phyloP scores from a whole-genome alignment of 2,329 filamentous ascomycete genomes.

The Kalaharituber pfeilii region DNA sequence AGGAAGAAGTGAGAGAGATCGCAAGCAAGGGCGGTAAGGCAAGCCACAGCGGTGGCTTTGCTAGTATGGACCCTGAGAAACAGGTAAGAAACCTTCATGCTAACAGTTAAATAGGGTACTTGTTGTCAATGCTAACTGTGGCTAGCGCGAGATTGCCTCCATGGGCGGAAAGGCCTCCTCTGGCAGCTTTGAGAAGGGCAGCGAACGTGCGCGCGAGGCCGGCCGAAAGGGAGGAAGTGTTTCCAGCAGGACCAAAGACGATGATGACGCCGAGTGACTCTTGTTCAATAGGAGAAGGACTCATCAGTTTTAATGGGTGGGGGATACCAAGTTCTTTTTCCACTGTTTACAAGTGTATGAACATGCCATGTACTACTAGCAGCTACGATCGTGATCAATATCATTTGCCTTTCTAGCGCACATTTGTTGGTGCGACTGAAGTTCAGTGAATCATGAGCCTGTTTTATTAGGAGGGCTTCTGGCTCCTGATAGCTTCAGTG shows the following conservation, averaged over 20 bases:
- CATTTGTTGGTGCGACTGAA: too few species aligned
- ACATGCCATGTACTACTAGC: too few species aligned
- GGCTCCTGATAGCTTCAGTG: too few species aligned
- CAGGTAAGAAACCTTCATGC: slow-evolving; percentile 5
- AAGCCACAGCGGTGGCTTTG: slow-evolving; percentile 22
- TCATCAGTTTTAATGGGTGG: background rate
- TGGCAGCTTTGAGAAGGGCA: background rate
- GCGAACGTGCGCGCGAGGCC: background rate
- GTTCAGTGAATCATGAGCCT: too few species aligned
- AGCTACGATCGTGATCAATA: too few species aligned
- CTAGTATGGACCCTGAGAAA: slow-evolving; percentile 14
- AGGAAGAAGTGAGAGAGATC: slow-evolving; percentile 34
- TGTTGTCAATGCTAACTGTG: background rate
- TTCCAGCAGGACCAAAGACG: background rate
- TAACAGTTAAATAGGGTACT: too few species aligned
- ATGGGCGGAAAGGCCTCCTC: slow-evolving; percentile 33
- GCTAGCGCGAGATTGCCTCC: slow-evolving; percentile 29
- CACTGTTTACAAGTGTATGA: too few species aligned
- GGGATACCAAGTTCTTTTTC: too few species aligned
- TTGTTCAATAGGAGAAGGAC: background rate
- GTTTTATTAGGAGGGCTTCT: too few species aligned
- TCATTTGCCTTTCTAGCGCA: too few species aligned
- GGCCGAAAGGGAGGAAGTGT: background rate
- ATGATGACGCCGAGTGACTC: background rate
- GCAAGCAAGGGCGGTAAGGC: slow-evolving; percentile 34